Evolutionary conservation across 2,329 filamentous ascomycete genomes (phyloP).

Genomic region (Scleromitrula shiraiana): DNA sequence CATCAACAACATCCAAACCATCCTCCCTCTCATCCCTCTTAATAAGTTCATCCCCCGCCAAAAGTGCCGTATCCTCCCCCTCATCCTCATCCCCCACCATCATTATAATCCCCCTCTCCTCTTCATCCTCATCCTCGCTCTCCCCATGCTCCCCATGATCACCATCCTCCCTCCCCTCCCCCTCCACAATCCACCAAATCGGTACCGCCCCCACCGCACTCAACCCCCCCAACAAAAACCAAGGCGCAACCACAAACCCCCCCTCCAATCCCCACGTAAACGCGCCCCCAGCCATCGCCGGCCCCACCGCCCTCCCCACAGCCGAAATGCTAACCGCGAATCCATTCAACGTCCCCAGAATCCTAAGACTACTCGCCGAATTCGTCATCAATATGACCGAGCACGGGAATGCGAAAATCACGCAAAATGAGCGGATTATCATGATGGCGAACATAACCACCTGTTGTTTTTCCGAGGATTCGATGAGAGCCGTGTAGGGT

Average conservation of each 20-base stretch:
- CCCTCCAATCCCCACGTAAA: slow-evolving; percentile 70
- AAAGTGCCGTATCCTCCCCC: no score
- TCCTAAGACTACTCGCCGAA: slow-evolving; percentile 62
- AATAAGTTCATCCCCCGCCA: no score
- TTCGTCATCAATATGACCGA: slow-evolving; percentile 88
- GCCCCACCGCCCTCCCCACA: slow-evolving; percentile 71
- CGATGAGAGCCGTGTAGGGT: slow-evolving; percentile 67
- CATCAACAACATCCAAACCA: no score
- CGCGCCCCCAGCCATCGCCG: slow-evolving; percentile 60
- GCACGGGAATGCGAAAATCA: slow-evolving; percentile 84
- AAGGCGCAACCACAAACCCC: slow-evolving; percentile 72
- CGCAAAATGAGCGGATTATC: slow-evolving; percentile 63
- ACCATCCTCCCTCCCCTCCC: neutral
- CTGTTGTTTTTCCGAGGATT: slow-evolving; percentile 42
- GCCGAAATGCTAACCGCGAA: slow-evolving; percentile 78
- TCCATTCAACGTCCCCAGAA: slow-evolving; percentile 85
- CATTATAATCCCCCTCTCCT: neutral
- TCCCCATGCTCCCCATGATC: neutral
- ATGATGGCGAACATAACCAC: slow-evolving; percentile 59
- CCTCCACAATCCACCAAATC: slow-evolving; percentile 63
- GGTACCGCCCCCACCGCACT: slow-evolving; percentile 60
- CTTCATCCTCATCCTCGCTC: neutral
- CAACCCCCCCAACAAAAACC: slow-evolving; percentile 66
- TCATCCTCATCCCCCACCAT: no score
- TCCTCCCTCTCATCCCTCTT: no score